Conservation (phyloP, 2,329 filamentous ascomycete species). For the Paecilomyces variotii region DNA sequence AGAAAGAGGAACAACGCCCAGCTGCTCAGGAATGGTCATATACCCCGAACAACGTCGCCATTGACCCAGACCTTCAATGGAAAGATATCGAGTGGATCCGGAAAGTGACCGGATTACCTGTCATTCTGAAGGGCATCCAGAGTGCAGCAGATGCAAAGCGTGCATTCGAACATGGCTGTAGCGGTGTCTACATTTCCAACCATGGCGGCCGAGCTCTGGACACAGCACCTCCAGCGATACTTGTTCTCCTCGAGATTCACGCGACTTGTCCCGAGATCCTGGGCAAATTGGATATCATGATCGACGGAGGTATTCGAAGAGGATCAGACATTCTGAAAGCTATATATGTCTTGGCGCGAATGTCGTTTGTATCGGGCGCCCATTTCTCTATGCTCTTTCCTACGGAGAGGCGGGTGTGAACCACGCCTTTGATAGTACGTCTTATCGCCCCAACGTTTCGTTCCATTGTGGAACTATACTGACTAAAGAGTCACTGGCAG, state of each 20-base stretch:
- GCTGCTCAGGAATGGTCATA: background rate
- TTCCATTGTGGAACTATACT: background rate
- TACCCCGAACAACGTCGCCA: background rate
- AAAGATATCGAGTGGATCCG: background rate
- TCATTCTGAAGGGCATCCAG: background rate
- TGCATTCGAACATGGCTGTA: background rate
- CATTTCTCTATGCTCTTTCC: slow-evolving; percentile 4
- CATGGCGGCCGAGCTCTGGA: slow-evolving; percentile 1
- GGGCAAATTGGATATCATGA: slow-evolving; percentile 1
- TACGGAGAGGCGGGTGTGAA: slow-evolving; percentile 5
- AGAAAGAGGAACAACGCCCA: slow-evolving; percentile 2
- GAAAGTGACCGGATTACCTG: background rate
- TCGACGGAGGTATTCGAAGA: slow-evolving; percentile 4
- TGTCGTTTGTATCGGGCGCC: slow-evolving; percentile 2
- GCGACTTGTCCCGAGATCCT: slow-evolving; percentile 25
- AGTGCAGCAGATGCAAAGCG: background rate
- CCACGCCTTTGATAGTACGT: background rate
- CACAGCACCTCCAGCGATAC: slow-evolving; percentile 24
- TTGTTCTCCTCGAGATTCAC: slow-evolving; percentile 38
- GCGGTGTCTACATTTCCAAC: slow-evolving; percentile 2
- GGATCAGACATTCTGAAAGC: slow-evolving; percentile 4
- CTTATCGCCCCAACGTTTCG: background rate
- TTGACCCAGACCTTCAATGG: background rate
- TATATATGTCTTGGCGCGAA: slow-evolving; percentile 1
- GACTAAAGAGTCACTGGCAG: background rate